Base-by-base conservation (phyloP, 179 eudicot species). In the Beta lomatogona region DNA sequence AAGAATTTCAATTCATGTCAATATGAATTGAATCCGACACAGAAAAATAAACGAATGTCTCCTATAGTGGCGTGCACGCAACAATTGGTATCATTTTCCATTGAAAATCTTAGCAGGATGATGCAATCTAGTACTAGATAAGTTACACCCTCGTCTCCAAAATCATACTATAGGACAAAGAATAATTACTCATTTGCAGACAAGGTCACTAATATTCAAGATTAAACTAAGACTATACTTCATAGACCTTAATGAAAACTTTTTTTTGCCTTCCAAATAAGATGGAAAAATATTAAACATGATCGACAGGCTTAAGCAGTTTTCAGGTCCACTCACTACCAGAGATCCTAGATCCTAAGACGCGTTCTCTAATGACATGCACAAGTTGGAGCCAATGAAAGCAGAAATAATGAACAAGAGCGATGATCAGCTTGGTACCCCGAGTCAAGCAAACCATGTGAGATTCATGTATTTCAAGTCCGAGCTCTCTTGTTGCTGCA, bases 401-500 rank as follows among this genome's bases (percentile, higher is more conserved):
- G 31, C 31, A 28, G 31, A 28, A 79, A 57, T 80, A 76, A 75
- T 75, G 75, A 74, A 75, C 85, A 66, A 76, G 83, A 72, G 75
- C 57, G 59, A 50, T 55, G 63, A 66, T 60, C 58, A 68, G 52
- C 21, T 48, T 76, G 76, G 52, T 60, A 75, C 22, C 69, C 18
- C 55, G 67, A 73, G 52, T 36, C 25, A 68, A 65, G 63, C 70
- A 73, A 66, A 36, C 41, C 21, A 67, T 28, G 71, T 6, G 41
- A 36, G 46, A 25, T 18, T 50, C 19, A 46, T 18, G 15, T 0
- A 58, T 6, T 77, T 87, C 86, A 87, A 55, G 88, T 77, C 41
- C 95, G 92, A 16, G 91, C 86, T 82, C 97, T 87, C 87, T 94
- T 94, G 92, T 88, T 92, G 89, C 86, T 75, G 90, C 98, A 94